phyloP scores from a whole-genome alignment of 345 rosid species.

The Syzygium grande region DNA sequence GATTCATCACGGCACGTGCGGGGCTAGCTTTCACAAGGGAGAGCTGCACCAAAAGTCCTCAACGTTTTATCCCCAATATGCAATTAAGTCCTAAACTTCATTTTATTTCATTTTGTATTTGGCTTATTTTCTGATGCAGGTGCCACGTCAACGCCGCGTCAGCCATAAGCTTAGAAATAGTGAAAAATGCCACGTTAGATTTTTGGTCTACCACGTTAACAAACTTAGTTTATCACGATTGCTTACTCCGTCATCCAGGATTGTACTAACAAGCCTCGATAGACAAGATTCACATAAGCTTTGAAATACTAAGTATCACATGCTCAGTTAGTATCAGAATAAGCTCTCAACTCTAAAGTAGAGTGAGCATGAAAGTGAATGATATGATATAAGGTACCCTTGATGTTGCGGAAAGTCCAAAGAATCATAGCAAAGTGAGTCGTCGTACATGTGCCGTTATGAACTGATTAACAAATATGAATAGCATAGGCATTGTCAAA shows the following conservation, averaged over 20 bases:
- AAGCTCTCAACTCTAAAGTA: no score
- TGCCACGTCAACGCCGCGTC: not conserved
- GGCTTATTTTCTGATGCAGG: not conserved
- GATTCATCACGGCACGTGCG: not conserved
- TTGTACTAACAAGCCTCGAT: rapidly evolving
- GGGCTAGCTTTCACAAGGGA: not conserved
- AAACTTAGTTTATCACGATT: not conserved
- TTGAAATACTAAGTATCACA: not conserved
- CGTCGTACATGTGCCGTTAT: no score
- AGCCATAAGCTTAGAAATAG: not conserved
- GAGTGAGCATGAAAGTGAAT: no score
- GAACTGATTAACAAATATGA: no score
- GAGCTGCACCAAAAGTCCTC: no score
- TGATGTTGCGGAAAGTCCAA: no score
- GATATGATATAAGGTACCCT: no score
- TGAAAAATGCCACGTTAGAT: not conserved
- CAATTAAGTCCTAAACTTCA: not conserved
- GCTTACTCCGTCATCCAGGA: not conserved
- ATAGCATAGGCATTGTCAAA: no score
- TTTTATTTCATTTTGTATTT: no score
- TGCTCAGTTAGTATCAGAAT: no score
- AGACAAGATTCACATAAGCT: not conserved
- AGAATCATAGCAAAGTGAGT: no score
- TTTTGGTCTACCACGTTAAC: not conserved
- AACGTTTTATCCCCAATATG: not conserved